Percentiles rank a stretch among this genome's conserved stretches.
Conservation (phyloP, 2,329 filamentous ascomycete species). For the Exophiala mesophila region DNA sequence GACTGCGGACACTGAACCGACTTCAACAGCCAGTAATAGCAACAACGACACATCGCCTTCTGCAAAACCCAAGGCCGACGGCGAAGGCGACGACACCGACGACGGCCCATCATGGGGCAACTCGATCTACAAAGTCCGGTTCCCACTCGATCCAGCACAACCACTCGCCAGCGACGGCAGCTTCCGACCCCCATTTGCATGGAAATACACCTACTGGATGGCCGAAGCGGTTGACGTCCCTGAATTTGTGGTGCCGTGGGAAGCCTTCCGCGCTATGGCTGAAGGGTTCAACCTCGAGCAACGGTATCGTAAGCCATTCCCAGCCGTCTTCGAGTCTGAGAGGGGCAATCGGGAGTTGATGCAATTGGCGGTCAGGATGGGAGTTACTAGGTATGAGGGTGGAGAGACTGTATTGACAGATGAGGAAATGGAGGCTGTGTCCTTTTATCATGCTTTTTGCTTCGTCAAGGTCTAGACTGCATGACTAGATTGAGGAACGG, state of each 20-base stretch:
- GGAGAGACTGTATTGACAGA: constrained; percentile 65
- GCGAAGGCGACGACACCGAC: constrained; percentile 45
- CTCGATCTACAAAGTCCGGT: constrained; percentile 83
- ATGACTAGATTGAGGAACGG: too few species aligned
- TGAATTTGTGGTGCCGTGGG: constrained; percentile 97
- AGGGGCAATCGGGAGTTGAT: constrained; percentile 79
- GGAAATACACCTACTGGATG: constrained; percentile 97
- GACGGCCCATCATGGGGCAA: constrained; percentile 82
- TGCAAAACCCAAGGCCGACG: constrained; percentile 26
- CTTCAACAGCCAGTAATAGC: neutral
- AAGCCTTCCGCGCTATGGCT: constrained; percentile 89
- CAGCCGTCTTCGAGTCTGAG: constrained; percentile 87
- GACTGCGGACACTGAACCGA: constrained; percentile 21
- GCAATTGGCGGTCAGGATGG: constrained; percentile 90
- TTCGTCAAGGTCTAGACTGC: constrained; percentile 77
- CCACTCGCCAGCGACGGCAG: constrained; percentile 72
- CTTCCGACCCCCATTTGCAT: constrained; percentile 91
- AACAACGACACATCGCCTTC: constrained; percentile 10
- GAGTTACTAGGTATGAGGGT: constrained; percentile 68
- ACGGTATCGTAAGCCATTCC: constrained; percentile 86
- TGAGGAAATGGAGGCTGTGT: constrained; percentile 84
- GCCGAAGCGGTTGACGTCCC: constrained; percentile 95
- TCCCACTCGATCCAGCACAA: constrained; percentile 58
- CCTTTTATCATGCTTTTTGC: constrained; percentile 90
- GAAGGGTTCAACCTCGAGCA: constrained; percentile 96